Base-by-base conservation (phyloP, 345 rosid genomes). In the Kandelia obovata region DNA sequence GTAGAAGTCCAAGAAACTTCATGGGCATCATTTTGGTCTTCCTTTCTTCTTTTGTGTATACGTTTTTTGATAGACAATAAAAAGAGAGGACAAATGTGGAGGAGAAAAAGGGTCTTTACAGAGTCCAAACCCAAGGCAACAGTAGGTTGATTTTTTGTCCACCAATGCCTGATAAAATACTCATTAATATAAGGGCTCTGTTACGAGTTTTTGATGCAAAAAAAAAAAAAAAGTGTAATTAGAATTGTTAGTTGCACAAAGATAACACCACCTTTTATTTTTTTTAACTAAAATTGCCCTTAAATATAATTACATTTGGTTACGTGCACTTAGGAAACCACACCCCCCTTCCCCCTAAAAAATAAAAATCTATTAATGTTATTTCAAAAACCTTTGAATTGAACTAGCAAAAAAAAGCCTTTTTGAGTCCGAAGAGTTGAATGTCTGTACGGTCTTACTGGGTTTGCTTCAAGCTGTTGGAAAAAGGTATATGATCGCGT, bases 401-500 rank as follows among this genome's bases (percentile, higher is more conserved):
- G 59, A 55, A 55, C 11, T 4, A 9, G 25, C 23, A 49, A 65
- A 52, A 67, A 77, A 57, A 13, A 13, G 0, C 49, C 49, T 43
- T 43, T 43, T 43, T 43, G 49, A 43, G 16, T 64, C 25, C 25
- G 64, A 67, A 56, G 57, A 46, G 46, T 69, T 58, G 27, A 27
- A 21, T 68, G 27, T 20, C 11, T 21, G 57, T 2, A 35, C 52
- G 31, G 32, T 47, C 21, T 53, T 61, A 60, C 21, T 71, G 32
- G 67, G 67, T 53, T 70, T 46, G 71, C 28, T 68, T 72, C 31
- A 26, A 69, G 69, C 43, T 70, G 73, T 58, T 58, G 71, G 66
- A 68, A 75, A 67, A 70, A 58, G 64, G 73, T 23, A 4, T 71
- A 58, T 70, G 82, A 76, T 72, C 68, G 83, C 81, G 82, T 83